Base-by-base conservation (phyloP, 192 early-diverging fungal species). In the Gaertneriomyces sp. region DNA sequence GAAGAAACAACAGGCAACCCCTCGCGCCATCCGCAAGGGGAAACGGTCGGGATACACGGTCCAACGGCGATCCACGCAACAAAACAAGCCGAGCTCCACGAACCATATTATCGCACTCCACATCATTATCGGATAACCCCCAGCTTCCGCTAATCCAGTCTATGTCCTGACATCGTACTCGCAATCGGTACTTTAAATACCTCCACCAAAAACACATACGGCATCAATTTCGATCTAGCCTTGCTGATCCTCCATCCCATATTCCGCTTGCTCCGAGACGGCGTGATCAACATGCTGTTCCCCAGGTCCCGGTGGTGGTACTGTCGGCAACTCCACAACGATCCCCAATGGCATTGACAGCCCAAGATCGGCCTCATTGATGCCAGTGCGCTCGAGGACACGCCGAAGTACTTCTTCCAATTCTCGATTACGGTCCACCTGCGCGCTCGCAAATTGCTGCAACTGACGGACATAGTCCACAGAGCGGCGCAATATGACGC, bases 391-490 rank as follows among this genome's bases (percentile, higher is more conserved):
- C 64, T 64, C 79, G 49, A 69, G 66, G 41, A 80, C 52, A 7
- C 52, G 53, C 16, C 70, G 60, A 57, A 85, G 66, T 16, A 73
- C 79, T 2, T 79, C 68, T 69, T 94, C 93, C 4, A 95, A 79
- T 72, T 93, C 90, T 57, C 79, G 79, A 64, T 86, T 75, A 14
- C 89, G 85, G 39, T 77, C 82, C 42, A 69, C 74, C 73, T 90
- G 88, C 45, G 78, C 77, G 54, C 81, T 79, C 9, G 90, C 81
- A 58, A 84, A 72, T 47, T 81, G 75, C 66, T 93, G 81, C 62
- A 95, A 75, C 60, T 90, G 87, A 38, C 85, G 82, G 64, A 98
- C 93, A 66, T 96, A 93, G 42, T 98, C 95, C 20, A 98, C 96
- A 7, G 89, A 90, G 66, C 93, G 88, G 56, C 89, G 87, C 45